Evolutionary conservation across 768 basidiomycete species (phyloP), one percentile per base, ranked within the genome.

Genomic region (Phylloporus sp.): DNA sequence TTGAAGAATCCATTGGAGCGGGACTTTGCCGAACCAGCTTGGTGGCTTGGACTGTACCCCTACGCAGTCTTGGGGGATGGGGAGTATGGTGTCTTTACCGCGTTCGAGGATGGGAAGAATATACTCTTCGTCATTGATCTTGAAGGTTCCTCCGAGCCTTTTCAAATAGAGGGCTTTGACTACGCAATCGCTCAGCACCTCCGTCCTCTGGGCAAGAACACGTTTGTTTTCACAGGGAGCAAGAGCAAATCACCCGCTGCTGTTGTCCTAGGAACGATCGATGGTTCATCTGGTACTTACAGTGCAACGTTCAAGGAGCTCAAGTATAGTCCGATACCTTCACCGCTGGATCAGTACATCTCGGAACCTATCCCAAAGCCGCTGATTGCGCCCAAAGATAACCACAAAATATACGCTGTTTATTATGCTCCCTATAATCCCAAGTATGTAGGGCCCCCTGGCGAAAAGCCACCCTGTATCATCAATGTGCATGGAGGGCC

Each of bases 401-500:
- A 59, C 12, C 55, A 66, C 15, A 62, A 64, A 13, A 68, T 76
- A 5, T 76, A 88, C 60, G 77, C 80, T 3, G 70, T 87, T 9
- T 84, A 75, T 58, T 86, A 85, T 49, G 67, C 77, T 1, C 88
- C 89, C 0, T 73, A 65, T 23, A 88, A 86, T 52, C 82, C 82
- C 0, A 64, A 73, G 0, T 89, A 81, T 62, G 51, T 62, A 75
- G 64, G 35, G 51, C 59, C 5, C 52, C 62, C 0, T n/a, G 74
- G 69, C 5, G 83, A 86, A 62, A 75, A 73, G 43, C 89, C 88
- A 0, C 89, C 89, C 2, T 81, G 80, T 43, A 71, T 89, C 10
- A 61, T 88, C 0, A 58, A 71, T 26, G 77, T 81, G 2, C 89
- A 91, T 55, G 89, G 88, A 1, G 87, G 89, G 0, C 89, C 88